Conservation (phyloP, 2,329 filamentous ascomycete species). For the Penicillium digitatum region DNA sequence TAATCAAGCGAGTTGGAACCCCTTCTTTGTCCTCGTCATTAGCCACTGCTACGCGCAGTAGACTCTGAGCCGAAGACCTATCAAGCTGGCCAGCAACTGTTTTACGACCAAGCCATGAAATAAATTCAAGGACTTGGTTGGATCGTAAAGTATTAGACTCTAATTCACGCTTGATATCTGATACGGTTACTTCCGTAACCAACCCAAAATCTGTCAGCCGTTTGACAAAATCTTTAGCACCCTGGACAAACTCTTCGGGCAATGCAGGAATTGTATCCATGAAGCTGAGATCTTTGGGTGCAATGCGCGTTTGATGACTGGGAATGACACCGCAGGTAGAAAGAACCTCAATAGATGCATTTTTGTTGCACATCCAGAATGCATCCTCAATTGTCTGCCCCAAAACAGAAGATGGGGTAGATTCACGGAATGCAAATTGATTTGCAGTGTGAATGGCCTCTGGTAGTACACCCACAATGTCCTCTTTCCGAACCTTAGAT, state of each 20-base stretch:
- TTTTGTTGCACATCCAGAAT: constrained; percentile 88
- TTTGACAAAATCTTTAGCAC: constrained; percentile 66
- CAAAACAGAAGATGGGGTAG: constrained; percentile 79
- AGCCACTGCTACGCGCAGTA: constrained; percentile 67
- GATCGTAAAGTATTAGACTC: constrained; percentile 76
- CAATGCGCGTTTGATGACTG: constrained; percentile 78
- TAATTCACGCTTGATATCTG: constrained; percentile 79
- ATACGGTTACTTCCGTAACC: constrained; percentile 79
- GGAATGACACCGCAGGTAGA: constrained; percentile 82
- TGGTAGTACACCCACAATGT: constrained; percentile 65
- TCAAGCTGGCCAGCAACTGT: constrained; percentile 70
- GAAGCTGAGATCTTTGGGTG: constrained; percentile 67
- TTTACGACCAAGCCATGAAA: constrained; percentile 77
- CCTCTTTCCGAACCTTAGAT: constrained; percentile 57
- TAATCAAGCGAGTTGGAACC: constrained; percentile 66
- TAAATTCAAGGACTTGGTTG: constrained; percentile 73
- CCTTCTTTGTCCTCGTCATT: constrained; percentile 56
- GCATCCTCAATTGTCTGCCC: constrained; percentile 87
- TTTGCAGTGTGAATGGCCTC: constrained; percentile 78
- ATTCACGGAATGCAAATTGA: constrained; percentile 84
- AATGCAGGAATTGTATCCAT: constrained; percentile 85
- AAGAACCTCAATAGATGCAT: constrained; percentile 78
- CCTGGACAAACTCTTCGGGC: constrained; percentile 68
- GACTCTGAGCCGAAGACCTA: constrained; percentile 57
- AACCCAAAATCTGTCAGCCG: constrained; percentile 80